Evolutionary conservation across 306 rosid species (phyloP), one percentile per base, ranked within the genome.

Genomic region (Vigna angularis): DNA sequence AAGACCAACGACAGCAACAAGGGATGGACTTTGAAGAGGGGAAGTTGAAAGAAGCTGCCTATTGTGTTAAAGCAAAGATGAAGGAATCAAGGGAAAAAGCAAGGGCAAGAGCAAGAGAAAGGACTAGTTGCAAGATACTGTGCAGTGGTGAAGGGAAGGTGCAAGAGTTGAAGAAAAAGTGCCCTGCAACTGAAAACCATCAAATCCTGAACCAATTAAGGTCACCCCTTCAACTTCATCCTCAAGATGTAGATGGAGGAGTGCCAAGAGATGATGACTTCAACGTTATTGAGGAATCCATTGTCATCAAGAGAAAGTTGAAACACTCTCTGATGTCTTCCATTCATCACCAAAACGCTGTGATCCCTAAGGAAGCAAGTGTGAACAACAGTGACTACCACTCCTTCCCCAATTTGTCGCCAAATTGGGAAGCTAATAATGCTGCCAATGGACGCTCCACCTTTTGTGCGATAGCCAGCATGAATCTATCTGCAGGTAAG

Each of bases 21-120:
- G 9, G 52, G 42, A 64, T 42, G 3, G 75, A 66, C 17, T 34
- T 52, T 1, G 24, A 76, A 45, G 83, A 55, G 4, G 48, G 51
- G 62, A 81, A 62, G 17, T 4, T 63, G 80, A 84, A 80, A 51
- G 66, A 64, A 17, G 53, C 74, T 6, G 22, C 34, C 10, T 5
- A 11, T 38, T 12, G 38, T 8, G 53, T 16, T 9, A 17, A 34
- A 55, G 65, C 83, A 24, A 79, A 69, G 79, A 65, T 65, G 26
- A 89, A 86, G 40, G 89, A 86, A 63, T 70, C 87, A 28, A 85
- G 93, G 84, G 92, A 72, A 5, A 93, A 84, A 64, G 95, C 97
- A 36, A 87, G 97, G 53, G 94, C 89, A 11, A 90, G 95, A 72
- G 93, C 95, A 16, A 86, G 93, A 40, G 91, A 86, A 74, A 91